These are phyloP conservation scores for Penicillium italicum DNA, from an alignment of 2,329 filamentous ascomycete genomes.

Conservation along the genomic window DNA sequence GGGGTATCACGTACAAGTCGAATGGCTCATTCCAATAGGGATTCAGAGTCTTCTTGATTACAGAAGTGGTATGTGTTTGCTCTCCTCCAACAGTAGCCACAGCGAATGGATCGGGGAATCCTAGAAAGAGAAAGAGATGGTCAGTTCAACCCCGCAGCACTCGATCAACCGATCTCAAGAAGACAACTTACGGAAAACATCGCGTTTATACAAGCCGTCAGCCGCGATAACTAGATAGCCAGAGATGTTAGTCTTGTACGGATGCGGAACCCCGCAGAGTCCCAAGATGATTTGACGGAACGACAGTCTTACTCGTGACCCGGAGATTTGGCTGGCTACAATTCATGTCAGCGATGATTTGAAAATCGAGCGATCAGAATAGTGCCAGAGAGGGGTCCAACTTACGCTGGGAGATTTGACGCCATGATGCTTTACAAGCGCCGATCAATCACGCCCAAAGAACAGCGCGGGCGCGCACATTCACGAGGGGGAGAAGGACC, in stretches of 20 bases:
- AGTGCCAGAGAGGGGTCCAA: conserved; percentile 27
- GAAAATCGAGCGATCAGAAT: neutral
- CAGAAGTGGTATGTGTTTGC: conserved; percentile 95
- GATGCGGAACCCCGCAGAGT: conserved; percentile 21
- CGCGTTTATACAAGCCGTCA: conserved; percentile 96
- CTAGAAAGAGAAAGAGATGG: conserved; percentile 46
- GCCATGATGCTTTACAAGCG: conserved; percentile 47
- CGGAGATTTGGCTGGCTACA: conserved; percentile 78
- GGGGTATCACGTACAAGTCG: conserved; percentile 70
- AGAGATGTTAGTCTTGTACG: conserved; percentile 21
- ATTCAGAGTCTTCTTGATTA: conserved; percentile 95
- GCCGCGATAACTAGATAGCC: conserved; percentile 82
- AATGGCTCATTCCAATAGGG: conserved; percentile 99
- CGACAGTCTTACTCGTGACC: conserved; percentile 70
- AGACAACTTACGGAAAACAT: conserved; percentile 87
- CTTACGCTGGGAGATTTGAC: conserved; percentile 62
- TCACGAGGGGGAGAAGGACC: conserved; percentile 21
- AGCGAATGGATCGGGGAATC: conserved; percentile 95
- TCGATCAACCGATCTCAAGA: conserved; percentile 5
- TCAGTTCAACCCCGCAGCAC: conserved; percentile 14
- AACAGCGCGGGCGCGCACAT: conserved; percentile 35
- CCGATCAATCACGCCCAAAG: conserved; percentile 38
- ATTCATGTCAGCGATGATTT: conserved; percentile 12
- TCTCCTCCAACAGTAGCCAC: conserved; percentile 96
- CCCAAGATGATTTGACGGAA: conserved; percentile 12